A percentile compares a stretch with the other conserved stretches of the same genome.
Conservation (phyloP, 495 filamentous ascomycete genomes). For the Bombardia bombarda region DNA sequence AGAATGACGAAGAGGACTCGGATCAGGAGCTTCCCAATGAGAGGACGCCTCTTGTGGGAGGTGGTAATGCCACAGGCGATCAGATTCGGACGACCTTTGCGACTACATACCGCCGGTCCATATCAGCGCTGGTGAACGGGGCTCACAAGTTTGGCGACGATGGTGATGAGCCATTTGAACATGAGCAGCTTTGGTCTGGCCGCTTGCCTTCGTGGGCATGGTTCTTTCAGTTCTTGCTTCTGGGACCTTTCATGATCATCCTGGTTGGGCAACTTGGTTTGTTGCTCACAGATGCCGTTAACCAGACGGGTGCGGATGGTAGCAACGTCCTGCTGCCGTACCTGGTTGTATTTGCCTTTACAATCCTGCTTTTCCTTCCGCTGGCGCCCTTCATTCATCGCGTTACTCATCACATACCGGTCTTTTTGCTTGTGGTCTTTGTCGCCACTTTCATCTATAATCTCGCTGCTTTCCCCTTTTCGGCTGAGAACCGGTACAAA, state of each 20-base stretch:
- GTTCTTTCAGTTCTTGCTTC: conserved; percentile 75
- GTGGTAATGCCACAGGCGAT: conserved; percentile 27
- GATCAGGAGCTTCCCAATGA: conserved; percentile 59
- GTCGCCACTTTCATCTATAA: conserved; percentile 78
- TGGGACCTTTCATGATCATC: conserved; percentile 68
- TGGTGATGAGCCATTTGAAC: conserved; percentile 47
- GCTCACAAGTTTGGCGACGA: conserved; percentile 18
- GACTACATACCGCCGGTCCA: conserved; percentile 47
- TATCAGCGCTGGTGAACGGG: conserved; percentile 29
- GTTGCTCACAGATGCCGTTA: conserved; percentile 59
- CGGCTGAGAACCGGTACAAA: conserved; percentile 68
- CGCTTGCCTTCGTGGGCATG: conserved; percentile 75
- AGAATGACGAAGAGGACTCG: conserved; percentile 36
- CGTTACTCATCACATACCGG: conserved; percentile 72
- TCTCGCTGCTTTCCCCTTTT: conserved; percentile 83
- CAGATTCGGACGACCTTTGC: conserved; percentile 64
- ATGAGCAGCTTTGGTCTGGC: conserved; percentile 80
- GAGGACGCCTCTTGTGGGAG: conserved; percentile 64
- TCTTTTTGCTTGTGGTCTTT: conserved; percentile 66
- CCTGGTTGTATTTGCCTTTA: conserved; percentile 56
- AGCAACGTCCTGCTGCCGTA: conserved; percentile 59
- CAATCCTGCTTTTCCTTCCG: conserved; percentile 68
- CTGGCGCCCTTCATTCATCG: conserved; percentile 80
- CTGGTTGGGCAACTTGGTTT: conserved; percentile 67
- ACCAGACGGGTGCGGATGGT: conserved; percentile 78